phyloP scores from a whole-genome alignment of 768 basidiomycete species.

The Agaricus bisporus region DNA sequence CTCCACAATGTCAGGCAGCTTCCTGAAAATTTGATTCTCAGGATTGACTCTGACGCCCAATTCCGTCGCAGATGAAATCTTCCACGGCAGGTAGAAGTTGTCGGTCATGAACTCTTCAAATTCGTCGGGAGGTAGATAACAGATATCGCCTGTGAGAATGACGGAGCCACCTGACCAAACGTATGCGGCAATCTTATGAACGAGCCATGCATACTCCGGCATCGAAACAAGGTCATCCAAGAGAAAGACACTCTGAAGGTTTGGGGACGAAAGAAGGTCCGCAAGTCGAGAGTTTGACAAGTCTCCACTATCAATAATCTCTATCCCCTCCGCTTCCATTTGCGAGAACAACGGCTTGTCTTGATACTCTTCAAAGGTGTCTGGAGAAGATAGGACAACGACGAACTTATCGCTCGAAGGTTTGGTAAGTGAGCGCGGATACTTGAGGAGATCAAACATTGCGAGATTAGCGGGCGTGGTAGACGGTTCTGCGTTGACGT shows the following conservation, averaged over 20 bases:
- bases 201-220: constrained; percentile 18
- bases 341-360: constrained; percentile 16
- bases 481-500: constrained; percentile 23
- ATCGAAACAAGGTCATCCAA: constrained; percentile 25
- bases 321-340: constrained; percentile 15
- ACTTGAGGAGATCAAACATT: constrained; percentile 23
- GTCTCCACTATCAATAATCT: constrained; percentile 11
- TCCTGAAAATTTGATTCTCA: constrained; percentile 12
- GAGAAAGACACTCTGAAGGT: constrained; percentile 29
- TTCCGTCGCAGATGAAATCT: constrained; percentile 15
- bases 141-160: constrained; percentile 26
- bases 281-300: constrained; percentile 18
- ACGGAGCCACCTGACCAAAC: constrained; percentile 30
- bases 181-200: constrained; percentile 26
- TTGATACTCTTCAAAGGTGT: constrained; percentile 11
- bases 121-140: constrained; percentile 11
- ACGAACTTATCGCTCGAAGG: constrained; percentile 18
- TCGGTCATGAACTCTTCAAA: constrained; percentile 19
- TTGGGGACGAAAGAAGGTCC: constrained; percentile 22
- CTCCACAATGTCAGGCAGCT: constrained; percentile 16
- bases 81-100: constrained; percentile 30
- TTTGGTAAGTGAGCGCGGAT: constrained; percentile 1
- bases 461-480: constrained; percentile 23
- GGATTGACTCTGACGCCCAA: constrained; percentile 13
- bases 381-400: constrained; percentile 19